A percentile compares a stretch with the other conserved stretches of the same genome.
phyloP scores from a whole-genome alignment of 768 basidiomycete genomes.

The Tricholoma terreum region DNA sequence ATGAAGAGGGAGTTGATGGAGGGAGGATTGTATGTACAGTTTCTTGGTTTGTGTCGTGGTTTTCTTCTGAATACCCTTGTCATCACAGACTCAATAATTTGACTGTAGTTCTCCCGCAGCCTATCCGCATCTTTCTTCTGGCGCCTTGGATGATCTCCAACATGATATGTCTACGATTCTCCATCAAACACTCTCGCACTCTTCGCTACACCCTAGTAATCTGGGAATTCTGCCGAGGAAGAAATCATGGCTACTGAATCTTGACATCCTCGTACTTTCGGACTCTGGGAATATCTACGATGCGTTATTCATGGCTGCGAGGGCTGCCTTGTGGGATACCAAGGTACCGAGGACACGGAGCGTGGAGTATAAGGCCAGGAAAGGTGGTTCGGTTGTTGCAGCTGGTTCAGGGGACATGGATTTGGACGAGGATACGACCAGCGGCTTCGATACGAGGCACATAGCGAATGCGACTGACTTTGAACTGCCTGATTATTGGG shows the following conservation, averaged over 20 bases:
- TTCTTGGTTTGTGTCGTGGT: constrained; percentile 59
- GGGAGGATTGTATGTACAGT: constrained; percentile 68
- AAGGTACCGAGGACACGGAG: constrained; percentile 71
- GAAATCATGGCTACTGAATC: constrained; percentile 73
- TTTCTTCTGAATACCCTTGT: neutral
- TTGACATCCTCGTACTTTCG: constrained; percentile 72
- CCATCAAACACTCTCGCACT: constrained; percentile 62
- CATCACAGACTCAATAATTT: constrained; percentile 13
- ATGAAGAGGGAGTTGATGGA: constrained; percentile 45
- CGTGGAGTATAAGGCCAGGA: constrained; percentile 62
- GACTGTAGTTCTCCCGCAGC: constrained; percentile 75
- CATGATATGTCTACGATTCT: constrained; percentile 66
- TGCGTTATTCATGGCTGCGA: constrained; percentile 73
- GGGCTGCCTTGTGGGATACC: constrained; percentile 79
- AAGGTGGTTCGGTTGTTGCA: constrained; percentile 14
- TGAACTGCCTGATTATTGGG: constrained; percentile 86
- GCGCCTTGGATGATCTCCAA: constrained; percentile 72
- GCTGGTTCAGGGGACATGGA: constrained; percentile 48
- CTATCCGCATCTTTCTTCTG: constrained; percentile 63
- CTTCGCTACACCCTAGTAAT: constrained; percentile 63
- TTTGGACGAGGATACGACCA: constrained; percentile 45
- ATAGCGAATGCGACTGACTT: constrained; percentile 65
- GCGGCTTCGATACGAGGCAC: constrained; percentile 59
- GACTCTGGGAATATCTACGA: constrained; percentile 78
- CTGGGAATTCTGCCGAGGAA: constrained; percentile 55